Base-by-base conservation (phyloP, 768 basidiomycete genomes). In the Tephrocybe sp. region DNA sequence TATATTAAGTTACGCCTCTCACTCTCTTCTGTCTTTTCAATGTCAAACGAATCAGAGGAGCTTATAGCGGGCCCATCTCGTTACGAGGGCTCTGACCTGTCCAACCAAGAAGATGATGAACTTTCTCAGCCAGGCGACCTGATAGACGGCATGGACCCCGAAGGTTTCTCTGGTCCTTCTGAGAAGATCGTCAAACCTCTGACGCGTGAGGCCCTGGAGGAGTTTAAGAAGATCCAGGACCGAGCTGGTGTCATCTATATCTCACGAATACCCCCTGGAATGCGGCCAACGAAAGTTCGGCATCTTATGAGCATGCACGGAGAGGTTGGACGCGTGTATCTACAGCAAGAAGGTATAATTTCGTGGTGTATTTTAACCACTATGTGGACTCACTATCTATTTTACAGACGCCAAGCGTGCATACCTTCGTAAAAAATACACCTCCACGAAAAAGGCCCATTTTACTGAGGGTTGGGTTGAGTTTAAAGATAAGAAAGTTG, bases 381-480 rank as follows among this genome's bases (percentile, higher is more conserved):
- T 45, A 31, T 25, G 18, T 42, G 30, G 32, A 12, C 39, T 31
- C 21, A 38, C 31, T 30, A 55, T n/a, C n/a, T 16, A 34, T 47
- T 27, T 41, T 12, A 2, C 57, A 94, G 92, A 93, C 64, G 71
- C 90, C 9, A 95, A 94, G 67, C 75, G 86, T n/a, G 89, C 92
- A 30, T 92, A 95, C 71, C 73, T 90, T 36, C 74, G 92, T 21
- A 76, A 79, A 46, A 93, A 92, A 66, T 81, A 85, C 64, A 92
- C 89, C 3, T 74, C 87, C 2, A 92, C 87, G 8, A 89, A 90
- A 66, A 90, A 90, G 56, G 76, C 86, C 9, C 91, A 94, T 60
- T 98, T 87, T 63, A 88, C 88, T 0, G 97, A 99, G 66, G 97
- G 97, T 26, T 99, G 97, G 97, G 87, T 98, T 34, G 97, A 99